Conservation (phyloP, 768 basidiomycete species). For the Russula lepida region DNA sequence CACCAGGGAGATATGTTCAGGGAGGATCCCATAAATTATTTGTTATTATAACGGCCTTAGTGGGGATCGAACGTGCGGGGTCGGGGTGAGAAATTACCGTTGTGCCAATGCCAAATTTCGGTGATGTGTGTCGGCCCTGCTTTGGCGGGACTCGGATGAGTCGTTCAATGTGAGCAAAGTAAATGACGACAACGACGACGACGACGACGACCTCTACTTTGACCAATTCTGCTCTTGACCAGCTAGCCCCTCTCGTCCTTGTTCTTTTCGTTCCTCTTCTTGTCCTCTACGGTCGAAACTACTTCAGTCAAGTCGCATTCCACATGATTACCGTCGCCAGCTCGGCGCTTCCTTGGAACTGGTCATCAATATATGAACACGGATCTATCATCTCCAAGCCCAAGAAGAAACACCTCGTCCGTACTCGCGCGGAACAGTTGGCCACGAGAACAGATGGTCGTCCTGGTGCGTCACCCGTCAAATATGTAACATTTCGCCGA, state of each 20-base stretch:
- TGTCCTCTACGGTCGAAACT: conserved; percentile 27
- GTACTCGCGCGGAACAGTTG: conserved; percentile 51
- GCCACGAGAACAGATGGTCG: conserved; percentile 32
- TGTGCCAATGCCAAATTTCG: too few species aligned
- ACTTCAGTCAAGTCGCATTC: conserved; percentile 25
- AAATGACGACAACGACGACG: conserved; percentile 12
- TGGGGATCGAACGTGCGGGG: neutral
- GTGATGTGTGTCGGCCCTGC: neutral
- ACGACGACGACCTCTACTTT: conserved; percentile 11
- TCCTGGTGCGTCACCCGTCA: conserved; percentile 24
- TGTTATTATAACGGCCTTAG: neutral
- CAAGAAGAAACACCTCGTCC: conserved; percentile 38
- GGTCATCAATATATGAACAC: conserved; percentile 29
- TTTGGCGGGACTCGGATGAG: neutral
- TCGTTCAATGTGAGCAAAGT: neutral
- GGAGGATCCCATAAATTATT: neutral
- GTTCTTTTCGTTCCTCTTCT: conserved; percentile 39
- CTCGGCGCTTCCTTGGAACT: conserved; percentile 55
- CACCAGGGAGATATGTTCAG: conserved; percentile 22
- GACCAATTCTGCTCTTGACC: conserved; percentile 34
- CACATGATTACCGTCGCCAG: conserved; percentile 56
- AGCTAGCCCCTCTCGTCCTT: conserved; percentile 48
- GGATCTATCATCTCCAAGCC: conserved; percentile 31
- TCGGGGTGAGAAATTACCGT: neutral
- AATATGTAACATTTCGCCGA: neutral